These are phyloP conservation scores for Capronia americana DNA, from an alignment of 2,329 filamentous ascomycete genomes.

Conservation along the genomic window DNA sequence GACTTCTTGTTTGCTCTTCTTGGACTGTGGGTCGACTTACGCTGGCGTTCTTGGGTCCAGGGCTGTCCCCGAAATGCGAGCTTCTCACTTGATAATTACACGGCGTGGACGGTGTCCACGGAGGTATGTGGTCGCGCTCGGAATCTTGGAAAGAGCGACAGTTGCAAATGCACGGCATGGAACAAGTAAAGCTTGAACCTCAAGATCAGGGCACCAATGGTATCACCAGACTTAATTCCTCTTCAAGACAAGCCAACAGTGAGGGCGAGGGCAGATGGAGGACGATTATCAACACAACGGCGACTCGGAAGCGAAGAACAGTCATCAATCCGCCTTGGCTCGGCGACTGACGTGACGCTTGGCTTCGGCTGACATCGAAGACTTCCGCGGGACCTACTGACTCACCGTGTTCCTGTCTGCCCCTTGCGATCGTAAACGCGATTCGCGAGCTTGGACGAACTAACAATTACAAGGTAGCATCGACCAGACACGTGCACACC, in stretches of 20 bases:
- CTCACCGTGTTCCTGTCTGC: background rate
- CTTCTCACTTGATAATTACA: background rate
- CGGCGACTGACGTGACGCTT: conserved; percentile 9
- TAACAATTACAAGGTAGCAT: conserved; percentile 13
- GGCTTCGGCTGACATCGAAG: background rate
- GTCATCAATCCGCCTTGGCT: conserved; percentile 2
- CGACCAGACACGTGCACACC: background rate
- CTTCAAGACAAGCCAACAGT: background rate
- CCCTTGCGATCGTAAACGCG: background rate
- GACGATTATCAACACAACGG: background rate
- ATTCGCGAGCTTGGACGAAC: background rate
- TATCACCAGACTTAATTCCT: conserved; percentile 1
- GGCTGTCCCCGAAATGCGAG: background rate
- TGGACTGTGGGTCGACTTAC: background rate
- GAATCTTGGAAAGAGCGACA: background rate
- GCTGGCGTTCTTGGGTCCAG: background rate
- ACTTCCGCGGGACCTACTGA: conserved; percentile 11
- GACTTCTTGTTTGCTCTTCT: background rate
- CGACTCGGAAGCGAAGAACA: background rate
- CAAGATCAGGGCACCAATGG: conserved; percentile 10
- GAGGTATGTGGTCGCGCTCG: background rate
- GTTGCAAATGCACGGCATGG: background rate
- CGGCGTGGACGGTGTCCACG: background rate
- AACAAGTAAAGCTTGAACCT: background rate
- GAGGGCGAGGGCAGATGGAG: background rate